A percentile compares a stretch with the other conserved stretches of the same genome.
These are phyloP conservation scores for Tuctoria greenei DNA, from an alignment of 176 grass and related monocot species.

Conservation along the genomic window DNA sequence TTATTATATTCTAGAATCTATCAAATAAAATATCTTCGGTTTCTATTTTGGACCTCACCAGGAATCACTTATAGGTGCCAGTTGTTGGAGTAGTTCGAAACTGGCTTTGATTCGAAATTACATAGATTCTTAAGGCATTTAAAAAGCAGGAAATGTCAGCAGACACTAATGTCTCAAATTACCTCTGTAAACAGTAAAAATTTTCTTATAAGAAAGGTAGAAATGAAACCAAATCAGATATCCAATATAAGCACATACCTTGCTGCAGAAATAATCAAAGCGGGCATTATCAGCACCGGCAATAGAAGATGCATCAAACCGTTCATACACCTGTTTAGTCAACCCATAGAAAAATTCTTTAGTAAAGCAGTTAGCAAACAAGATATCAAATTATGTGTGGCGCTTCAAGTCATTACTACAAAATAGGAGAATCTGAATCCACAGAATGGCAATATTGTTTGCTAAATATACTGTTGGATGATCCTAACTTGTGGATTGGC, in stretches of 20 bases:
- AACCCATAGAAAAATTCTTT: conserved; percentile 21
- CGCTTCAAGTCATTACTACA: not conserved
- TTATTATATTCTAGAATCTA: not conserved
- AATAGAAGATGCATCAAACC: conserved; percentile 73
- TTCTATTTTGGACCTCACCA: not conserved
- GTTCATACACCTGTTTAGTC: conserved; percentile 75
- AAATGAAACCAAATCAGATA: conserved; percentile 14
- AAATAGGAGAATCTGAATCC: not conserved
- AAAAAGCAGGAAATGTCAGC: not conserved
- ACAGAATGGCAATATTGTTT: conserved; percentile 7
- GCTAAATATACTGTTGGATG: too few species aligned
- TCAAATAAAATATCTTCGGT: not conserved
- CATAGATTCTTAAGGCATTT: not conserved
- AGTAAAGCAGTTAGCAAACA: conserved; percentile 6
- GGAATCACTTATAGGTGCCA: not conserved
- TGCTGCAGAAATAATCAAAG: conserved; percentile 82
- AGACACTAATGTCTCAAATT: not conserved
- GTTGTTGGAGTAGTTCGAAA: not conserved
- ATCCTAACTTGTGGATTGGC: too few species aligned
- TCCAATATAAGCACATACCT: conserved; percentile 54
- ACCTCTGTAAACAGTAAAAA: not conserved
- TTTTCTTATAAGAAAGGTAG: conserved; percentile 10
- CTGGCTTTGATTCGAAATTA: not conserved
- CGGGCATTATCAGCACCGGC: conserved; percentile 66
- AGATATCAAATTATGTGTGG: not conserved